Percentiles rank a stretch among this genome's conserved stretches.
Evolutionary conservation across 2,329 filamentous ascomycete species (phyloP).

Genomic region (Sporothrix sp.): DNA sequence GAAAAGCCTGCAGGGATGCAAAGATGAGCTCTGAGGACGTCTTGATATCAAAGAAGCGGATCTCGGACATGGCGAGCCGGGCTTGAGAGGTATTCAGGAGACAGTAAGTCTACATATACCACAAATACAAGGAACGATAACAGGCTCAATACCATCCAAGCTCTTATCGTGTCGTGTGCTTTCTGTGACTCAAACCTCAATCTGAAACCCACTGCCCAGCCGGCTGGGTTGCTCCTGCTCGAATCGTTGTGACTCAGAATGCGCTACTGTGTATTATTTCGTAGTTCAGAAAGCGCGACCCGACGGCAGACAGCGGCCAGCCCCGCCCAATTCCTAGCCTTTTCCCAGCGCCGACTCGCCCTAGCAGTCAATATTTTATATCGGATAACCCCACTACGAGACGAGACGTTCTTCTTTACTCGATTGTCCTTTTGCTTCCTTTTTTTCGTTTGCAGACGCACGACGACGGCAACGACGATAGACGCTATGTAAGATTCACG

Average conservation of each 20-base stretch:
- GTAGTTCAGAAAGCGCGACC: no score
- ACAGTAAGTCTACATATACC: no score
- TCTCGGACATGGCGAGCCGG: no score
- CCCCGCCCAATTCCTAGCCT: slow-evolving; percentile 14
- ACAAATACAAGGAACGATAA: no score
- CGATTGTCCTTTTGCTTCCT: background rate
- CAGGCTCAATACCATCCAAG: background rate
- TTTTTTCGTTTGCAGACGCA: background rate
- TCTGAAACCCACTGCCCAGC: slow-evolving; percentile 12
- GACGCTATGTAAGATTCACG: no score
- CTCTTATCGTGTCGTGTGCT: background rate
- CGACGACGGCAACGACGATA: background rate
- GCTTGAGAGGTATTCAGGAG: no score
- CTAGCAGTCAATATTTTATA: slow-evolving; percentile 6
- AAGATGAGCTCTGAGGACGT: no score
- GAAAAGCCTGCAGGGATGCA: background rate
- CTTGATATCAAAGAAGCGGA: no score
- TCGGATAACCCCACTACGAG: slow-evolving; percentile 5
- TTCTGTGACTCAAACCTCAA: slow-evolving; percentile 6
- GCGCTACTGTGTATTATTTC: no score
- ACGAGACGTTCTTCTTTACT: background rate
- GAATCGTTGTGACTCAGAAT: slow-evolving; percentile 18
- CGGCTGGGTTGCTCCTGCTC: slow-evolving; percentile 9
- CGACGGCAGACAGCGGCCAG: background rate
- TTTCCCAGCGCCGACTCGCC: slow-evolving; percentile 1